Evolutionary conservation across 75 land plant species (phyloP), one percentile per base, ranked within the genome.

Genomic region (Cryptomeria japonica): DNA sequence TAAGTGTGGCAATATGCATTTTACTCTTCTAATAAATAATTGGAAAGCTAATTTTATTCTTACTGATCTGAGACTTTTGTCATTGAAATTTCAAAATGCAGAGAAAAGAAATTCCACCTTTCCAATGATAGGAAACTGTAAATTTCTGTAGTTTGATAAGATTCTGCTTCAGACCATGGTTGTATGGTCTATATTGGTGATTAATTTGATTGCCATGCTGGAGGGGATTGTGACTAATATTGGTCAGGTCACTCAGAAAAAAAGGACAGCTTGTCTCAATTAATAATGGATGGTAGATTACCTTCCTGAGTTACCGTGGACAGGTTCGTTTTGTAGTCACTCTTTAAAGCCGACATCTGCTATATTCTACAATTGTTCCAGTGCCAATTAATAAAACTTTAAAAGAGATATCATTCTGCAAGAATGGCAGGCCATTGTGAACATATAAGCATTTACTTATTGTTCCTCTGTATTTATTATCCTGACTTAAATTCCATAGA

Each of bases 1-100:
- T 95, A 89, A 90, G 92, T 91, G 38, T 73, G 77, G 13, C 37
- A 34, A 75, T 75, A 64, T 75, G 37, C 16, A 75, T 75, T 11
- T 34, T 25, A 2, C 37, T 34, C 16, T 14, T 75, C 2, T 75
- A 11, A 75, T 34, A 2, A 32, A 34, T 13, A 12, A 3, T 75
- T 34, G 11, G 77, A 75, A 75, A 75, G 37, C 13, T 75, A 34
- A 75, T 75, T 34, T 4, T 34, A 75, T 32, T 34, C 37, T 75
- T 75, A 75, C 77, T 34, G 37, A 75, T 14, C 3, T 25, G 77
- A 32, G 77, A 34, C 1, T 64, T 64, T 75, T 75, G 15, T 3
- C 34, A 75, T 34, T 34, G 37, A 75, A 34, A 32, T 75, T 75
- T 75, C 77, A 34, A 75, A 34, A 3, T 75, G 77, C 38, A 75